Evolutionary conservation across 1,284 basidiomycete species (phyloP).

Genomic region (Fomitiporia mediterranea): DNA sequence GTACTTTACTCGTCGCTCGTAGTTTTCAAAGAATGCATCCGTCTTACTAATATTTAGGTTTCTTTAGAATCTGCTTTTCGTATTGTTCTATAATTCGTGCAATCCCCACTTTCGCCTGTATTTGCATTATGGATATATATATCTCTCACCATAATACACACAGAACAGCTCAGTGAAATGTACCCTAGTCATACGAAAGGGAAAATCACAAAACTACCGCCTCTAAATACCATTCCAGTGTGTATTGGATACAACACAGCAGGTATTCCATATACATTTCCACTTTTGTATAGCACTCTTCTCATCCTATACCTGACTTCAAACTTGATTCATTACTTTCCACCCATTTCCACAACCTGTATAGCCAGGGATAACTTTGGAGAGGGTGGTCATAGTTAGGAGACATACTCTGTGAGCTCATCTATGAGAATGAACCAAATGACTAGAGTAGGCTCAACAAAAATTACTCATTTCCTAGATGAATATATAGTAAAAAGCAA

Average conservation of each 20-base stretch:
- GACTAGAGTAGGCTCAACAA: constrained; percentile 1
- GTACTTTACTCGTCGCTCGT: background rate
- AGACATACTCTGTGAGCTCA: constrained; percentile 58
- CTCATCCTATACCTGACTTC: constrained; percentile 41
- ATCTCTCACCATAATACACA: too few relatives aligned
- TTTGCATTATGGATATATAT: background rate
- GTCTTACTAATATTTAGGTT: background rate
- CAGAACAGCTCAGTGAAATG: background rate
- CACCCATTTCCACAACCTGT: constrained; percentile 33
- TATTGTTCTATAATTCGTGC: background rate
- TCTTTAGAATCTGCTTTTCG: background rate
- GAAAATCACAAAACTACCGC: background rate
- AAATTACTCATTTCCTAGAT: background rate
- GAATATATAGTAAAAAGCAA: constrained; percentile 56
- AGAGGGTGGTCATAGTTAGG: constrained; percentile 66
- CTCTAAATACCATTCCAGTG: constrained; percentile 23
- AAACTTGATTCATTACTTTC: constrained; percentile 25
- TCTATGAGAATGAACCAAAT: too few relatives aligned
- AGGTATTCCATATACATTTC: constrained; percentile 50
- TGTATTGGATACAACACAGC: constrained; percentile 53
- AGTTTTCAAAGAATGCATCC: background rate
- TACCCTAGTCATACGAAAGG: background rate
- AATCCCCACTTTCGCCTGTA: background rate
- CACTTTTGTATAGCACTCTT: constrained; percentile 41
- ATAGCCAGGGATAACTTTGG: constrained; percentile 65